phyloP scores from a whole-genome alignment of 1,284 basidiomycete genomes.

The Sporisorium scitamineum region DNA sequence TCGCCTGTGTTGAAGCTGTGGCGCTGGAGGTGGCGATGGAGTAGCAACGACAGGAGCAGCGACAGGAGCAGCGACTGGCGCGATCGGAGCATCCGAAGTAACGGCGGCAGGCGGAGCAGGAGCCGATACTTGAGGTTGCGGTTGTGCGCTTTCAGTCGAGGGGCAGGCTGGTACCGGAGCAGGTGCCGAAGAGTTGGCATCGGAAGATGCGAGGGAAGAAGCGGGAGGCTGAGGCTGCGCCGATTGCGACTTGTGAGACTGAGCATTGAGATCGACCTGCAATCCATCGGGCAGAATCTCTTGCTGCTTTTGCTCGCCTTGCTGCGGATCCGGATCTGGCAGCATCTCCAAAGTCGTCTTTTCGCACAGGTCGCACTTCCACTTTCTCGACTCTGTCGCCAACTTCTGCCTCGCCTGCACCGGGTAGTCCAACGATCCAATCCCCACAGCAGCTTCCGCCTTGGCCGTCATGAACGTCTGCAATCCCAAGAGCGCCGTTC shows the following conservation, averaged over 20 bases:
- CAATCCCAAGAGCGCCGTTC: constrained; percentile 78
- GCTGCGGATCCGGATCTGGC: constrained; percentile 27
- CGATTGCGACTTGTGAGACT: constrained; percentile 13
- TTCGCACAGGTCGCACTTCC: constrained; percentile 50
- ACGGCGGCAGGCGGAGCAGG: neutral
- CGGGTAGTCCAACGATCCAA: constrained; percentile 90
- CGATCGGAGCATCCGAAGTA: neutral
- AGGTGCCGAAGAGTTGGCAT: neutral
- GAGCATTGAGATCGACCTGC: constrained; percentile 25
- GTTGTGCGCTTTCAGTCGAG: neutral
- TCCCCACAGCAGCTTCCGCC: constrained; percentile 81
- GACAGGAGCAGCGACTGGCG: neutral
- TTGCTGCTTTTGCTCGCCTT: neutral
- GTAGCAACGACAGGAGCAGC: neutral
- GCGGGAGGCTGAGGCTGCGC: neutral
- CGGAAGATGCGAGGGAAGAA: neutral
- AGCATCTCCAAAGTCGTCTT: constrained; percentile 41
- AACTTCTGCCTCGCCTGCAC: constrained; percentile 84
- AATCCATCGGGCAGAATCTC: constrained; percentile 35
- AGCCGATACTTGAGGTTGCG: constrained; percentile 1
- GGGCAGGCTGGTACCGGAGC: neutral
- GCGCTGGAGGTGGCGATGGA: neutral
- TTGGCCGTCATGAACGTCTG: constrained; percentile 68
- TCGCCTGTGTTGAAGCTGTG: neutral
- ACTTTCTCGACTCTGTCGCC: constrained; percentile 44